These are phyloP conservation scores for Rhizopogon hawkerae DNA, from an alignment of 1,284 basidiomycete species.

Conservation along the genomic window DNA sequence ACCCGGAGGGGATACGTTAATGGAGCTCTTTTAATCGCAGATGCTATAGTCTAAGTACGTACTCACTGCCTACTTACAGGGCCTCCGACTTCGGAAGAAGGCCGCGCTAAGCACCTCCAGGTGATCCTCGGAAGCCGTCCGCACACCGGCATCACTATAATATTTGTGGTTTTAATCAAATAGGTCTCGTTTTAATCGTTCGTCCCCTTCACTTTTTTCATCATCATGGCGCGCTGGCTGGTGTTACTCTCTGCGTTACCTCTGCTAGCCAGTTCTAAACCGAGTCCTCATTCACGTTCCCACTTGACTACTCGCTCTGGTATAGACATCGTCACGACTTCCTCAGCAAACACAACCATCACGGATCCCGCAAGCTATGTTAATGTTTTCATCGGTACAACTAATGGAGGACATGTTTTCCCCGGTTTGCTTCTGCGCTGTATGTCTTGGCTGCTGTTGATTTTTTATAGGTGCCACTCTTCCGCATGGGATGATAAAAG, in stretches of 20 bases:
- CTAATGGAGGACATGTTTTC: conserved; percentile 53
- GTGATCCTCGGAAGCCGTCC: not conserved
- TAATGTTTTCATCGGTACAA: conserved; percentile 52
- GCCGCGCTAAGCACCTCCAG: not conserved
- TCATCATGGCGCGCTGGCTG: conserved; percentile 3
- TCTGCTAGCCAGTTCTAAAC: not conserved
- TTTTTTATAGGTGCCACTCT: conserved; percentile 42
- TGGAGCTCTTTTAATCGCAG: no score
- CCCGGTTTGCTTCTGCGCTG: conserved; percentile 34
- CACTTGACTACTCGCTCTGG: not conserved
- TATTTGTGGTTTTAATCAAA: not conserved
- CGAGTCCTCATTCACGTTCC: conserved; percentile 1
- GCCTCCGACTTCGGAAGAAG: not conserved
- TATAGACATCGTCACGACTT: not conserved
- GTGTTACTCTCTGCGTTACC: conserved; percentile 1
- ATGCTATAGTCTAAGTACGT: not conserved
- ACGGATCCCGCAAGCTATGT: conserved; percentile 28
- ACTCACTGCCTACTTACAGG: not conserved
- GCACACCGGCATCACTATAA: not conserved
- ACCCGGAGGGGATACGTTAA: not conserved
- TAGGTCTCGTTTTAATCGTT: not conserved
- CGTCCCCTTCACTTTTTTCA: not conserved
- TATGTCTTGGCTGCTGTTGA: not conserved
- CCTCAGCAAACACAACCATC: conserved; percentile 4
- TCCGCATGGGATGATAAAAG: conserved; percentile 62